Evolutionary conservation across 495 filamentous ascomycete species (phyloP), one percentile per base, ranked within the genome.

Genomic region (Zalerion maritima): DNA sequence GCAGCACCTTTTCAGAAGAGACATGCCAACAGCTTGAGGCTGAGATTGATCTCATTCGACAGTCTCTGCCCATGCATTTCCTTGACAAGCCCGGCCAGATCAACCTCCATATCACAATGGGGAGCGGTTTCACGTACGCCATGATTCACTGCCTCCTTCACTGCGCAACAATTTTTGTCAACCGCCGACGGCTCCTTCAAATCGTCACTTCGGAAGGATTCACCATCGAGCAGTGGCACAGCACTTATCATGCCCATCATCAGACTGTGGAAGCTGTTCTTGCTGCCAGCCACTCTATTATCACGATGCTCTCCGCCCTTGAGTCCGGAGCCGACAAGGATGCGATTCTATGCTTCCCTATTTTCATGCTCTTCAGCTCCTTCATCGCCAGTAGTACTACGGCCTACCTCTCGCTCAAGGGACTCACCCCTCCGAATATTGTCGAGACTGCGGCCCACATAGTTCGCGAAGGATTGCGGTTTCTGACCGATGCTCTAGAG

Each of bases 41-140:
- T 10, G 53, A 58, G 5, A 62, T 65, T 21, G 61, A 65, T 7
- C 34, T 33, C 5, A 53, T 65, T 18, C 55, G 58, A 4, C 53
- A 41, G 28, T 54, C 57, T 5, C 38, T 65, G 20, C 61, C 61
- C 1, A 44, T 50, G 43, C 61, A 64, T 35, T 61, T 58, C 14
- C 52, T 59, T 37, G 61, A 65, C 37, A 65, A 65, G 37, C 51
- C 55, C 2, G 53, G 51, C 15, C 59, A 65, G 32, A 58, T 65
- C 42, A 64, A 55, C 29, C 47, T 64, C 8, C 61, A 65, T 35
- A 64, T 65, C 26, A 65, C 61, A 9, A 65, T 64, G 61, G 61
- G 61, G 9, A 62, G 60, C 31, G 61, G 61, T 21, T 58, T 52
- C 36, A 65, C 58, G 2, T 65, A 61, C 31, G 59, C 60, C 28